Evolutionary conservation across 768 basidiomycete species (phyloP).

Genomic region (Paxillus ammoniavirescens): DNA sequence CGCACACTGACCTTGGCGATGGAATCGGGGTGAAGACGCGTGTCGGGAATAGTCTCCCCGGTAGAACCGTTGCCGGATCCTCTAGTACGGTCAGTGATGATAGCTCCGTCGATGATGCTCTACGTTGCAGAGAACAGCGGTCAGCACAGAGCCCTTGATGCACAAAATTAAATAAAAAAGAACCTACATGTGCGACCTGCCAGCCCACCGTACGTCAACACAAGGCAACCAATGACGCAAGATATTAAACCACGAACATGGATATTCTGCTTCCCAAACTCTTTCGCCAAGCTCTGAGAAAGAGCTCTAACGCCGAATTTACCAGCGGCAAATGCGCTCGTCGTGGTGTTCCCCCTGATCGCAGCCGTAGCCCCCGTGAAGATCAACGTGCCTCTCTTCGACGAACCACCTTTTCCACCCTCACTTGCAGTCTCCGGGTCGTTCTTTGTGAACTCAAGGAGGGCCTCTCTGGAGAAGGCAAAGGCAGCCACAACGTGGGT

Average conservation of each 20-base stretch:
- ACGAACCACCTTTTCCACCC: constrained; percentile 36
- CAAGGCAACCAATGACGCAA: not conserved
- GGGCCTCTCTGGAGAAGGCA: constrained; percentile 59
- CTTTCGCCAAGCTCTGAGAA: constrained; percentile 70
- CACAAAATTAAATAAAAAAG: not conserved
- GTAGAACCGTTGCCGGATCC: constrained; percentile 29
- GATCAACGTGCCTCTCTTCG: constrained; percentile 61
- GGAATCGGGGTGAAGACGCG: constrained; percentile 57
- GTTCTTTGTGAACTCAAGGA: constrained; percentile 60
- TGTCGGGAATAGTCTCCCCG: constrained; percentile 46
- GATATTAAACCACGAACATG: constrained; percentile 43
- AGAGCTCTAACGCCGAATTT: constrained; percentile 64
- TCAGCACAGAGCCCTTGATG: not conserved
- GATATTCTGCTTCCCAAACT: constrained; percentile 72
- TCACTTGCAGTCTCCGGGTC: constrained; percentile 40
- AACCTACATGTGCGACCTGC: constrained; percentile 64
- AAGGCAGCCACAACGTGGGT: constrained; percentile 58
- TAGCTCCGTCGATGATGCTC: constrained; percentile 69
- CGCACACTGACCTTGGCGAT: constrained; percentile 58
- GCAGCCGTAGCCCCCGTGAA: constrained; percentile 77
- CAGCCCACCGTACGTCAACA: constrained; percentile 1
- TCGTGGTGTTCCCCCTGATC: constrained; percentile 56
- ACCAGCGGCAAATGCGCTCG: constrained; percentile 61
- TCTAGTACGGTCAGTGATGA: constrained; percentile 39
- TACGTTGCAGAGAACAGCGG: constrained; percentile 23